These are phyloP conservation scores for Bondarzewia mesenterica DNA, from an alignment of 1,284 basidiomycete species.

Conservation along the genomic window DNA sequence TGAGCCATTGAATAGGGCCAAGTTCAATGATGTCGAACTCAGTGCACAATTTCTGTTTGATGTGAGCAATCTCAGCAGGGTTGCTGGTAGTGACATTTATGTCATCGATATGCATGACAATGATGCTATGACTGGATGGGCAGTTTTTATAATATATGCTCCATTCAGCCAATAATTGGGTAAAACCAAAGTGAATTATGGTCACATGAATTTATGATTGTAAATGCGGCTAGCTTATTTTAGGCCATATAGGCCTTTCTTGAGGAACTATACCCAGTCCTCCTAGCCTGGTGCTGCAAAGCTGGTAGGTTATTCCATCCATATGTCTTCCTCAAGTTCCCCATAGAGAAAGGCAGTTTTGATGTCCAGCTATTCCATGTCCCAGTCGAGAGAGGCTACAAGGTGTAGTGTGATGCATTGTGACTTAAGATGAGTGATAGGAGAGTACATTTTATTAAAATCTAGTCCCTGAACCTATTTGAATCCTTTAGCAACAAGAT, in stretches of 20 bases:
- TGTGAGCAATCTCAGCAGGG: not conserved
- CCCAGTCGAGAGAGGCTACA: conserved; percentile 15
- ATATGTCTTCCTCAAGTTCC: conserved; percentile 13
- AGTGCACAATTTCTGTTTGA: not conserved
- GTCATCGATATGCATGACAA: not conserved
- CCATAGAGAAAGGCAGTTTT: conserved; percentile 19
- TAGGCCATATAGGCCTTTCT: conserved; percentile 11
- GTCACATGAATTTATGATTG: conserved; percentile 4
- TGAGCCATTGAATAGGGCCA: conserved; percentile 17
- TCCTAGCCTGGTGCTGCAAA: conserved; percentile 5
- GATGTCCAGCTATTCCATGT: conserved; percentile 22
- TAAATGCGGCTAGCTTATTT: conserved; percentile 12
- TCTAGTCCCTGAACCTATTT: conserved; percentile 21
- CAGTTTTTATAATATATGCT: not conserved
- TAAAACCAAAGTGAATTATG: not conserved
- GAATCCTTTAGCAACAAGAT: conserved; percentile 3
- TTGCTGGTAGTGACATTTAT: not conserved
- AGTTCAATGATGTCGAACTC: conserved; percentile 15
- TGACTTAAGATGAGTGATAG: conserved; percentile 19
- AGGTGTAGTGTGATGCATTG: conserved; percentile 18
- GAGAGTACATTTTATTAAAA: conserved; percentile 17
- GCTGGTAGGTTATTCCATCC: conserved; percentile 14
- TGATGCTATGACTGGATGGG: not conserved
- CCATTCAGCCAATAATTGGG: not conserved
- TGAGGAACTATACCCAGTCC: conserved; percentile 5